Evolutionary conservation across 805 yeast species (phyloP).

Genomic region (Hanseniaspora taiwanica): DNA sequence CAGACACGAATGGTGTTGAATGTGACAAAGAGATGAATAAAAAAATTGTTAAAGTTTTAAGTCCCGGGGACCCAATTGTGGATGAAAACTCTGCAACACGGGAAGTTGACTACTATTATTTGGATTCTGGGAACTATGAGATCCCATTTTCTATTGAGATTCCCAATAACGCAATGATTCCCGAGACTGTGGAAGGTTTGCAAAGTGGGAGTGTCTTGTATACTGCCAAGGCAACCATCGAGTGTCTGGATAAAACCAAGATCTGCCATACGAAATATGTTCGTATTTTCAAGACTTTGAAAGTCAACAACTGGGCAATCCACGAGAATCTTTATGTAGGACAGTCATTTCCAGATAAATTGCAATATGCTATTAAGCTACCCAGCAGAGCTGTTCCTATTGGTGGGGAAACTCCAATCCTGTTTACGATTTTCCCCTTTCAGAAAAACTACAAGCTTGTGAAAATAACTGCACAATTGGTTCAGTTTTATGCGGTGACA

Average conservation of each 20-base stretch:
- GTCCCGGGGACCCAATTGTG: constrained; percentile 1
- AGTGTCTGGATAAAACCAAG: constrained; percentile 16
- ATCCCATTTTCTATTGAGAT: constrained; percentile 73
- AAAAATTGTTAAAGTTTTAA: constrained; percentile 1
- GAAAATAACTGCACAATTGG: constrained; percentile 46
- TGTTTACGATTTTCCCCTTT: constrained; percentile 61
- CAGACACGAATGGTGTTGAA: not conserved
- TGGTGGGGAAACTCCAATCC: constrained; percentile 62
- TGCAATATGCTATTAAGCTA: constrained; percentile 74
- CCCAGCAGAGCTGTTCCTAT: constrained; percentile 82
- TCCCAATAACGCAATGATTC: constrained; percentile 53
- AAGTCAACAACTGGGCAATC: constrained; percentile 52
- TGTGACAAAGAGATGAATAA: not conserved
- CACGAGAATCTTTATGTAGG: constrained; percentile 79
- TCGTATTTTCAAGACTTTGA: constrained; percentile 69
- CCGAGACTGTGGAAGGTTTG: constrained; percentile 82
- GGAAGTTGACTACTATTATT: constrained; percentile 20
- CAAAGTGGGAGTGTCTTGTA: constrained; percentile 66
- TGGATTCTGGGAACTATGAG: constrained; percentile 68
- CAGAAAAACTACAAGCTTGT: constrained; percentile 67
- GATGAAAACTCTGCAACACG: not conserved
- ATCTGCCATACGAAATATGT: constrained; percentile 34
- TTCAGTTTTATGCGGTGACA: constrained; percentile 50
- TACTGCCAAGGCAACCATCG: constrained; percentile 62
- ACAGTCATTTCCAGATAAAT: constrained; percentile 79